Base-by-base conservation (phyloP, 306 rosid genomes). In the Inga leiocalycina region DNA sequence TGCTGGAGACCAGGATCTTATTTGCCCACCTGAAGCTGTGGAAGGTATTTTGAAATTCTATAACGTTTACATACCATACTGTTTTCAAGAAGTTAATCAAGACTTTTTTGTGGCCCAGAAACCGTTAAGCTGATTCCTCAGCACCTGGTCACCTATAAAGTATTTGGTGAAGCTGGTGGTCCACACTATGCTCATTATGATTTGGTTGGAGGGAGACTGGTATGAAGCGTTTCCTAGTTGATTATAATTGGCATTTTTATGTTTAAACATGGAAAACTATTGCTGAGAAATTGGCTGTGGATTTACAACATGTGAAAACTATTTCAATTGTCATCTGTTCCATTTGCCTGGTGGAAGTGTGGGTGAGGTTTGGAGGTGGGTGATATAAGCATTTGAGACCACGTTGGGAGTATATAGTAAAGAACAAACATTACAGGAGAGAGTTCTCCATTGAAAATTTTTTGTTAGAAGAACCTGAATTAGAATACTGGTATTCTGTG, bases 171-270 rank as follows among this genome's bases (percentile, higher is more conserved):
- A 68, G 88, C 97, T 1, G 87, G 64, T 45, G 99, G 97, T 79
- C 93, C 99, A 83, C 99, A 94, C 88, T 97, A 97, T 80, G 99
- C 97, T 80, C 99, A 97, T 86, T 97, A 97, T 84, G 99, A 97
- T 90, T 90, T 97, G 89, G 98, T 97, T 80, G 99, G 99, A 84
- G 99, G 99, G 85, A 89, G 95, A 80, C 67, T 86, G 98, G 99
- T 97, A 88, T 75, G 89, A 46, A 35, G 14, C 8, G 54, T 61
- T 74, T 76, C 52, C 67, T 77, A 4, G 77, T 79, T 75, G 54
- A 61, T 83, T 74, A 45, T 67, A 67, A 32, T 66, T 85, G 61
- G 52, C 78, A 75, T 3, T 77, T 57, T 37, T 43, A 73, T 67
- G 12, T 72, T 61, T 77, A 71, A 14, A 66, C 66, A 44, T 54